Evolutionary conservation across 805 yeast genomes (phyloP), one percentile per base, ranked within the genome.

Genomic region (Pichia nakasei): DNA sequence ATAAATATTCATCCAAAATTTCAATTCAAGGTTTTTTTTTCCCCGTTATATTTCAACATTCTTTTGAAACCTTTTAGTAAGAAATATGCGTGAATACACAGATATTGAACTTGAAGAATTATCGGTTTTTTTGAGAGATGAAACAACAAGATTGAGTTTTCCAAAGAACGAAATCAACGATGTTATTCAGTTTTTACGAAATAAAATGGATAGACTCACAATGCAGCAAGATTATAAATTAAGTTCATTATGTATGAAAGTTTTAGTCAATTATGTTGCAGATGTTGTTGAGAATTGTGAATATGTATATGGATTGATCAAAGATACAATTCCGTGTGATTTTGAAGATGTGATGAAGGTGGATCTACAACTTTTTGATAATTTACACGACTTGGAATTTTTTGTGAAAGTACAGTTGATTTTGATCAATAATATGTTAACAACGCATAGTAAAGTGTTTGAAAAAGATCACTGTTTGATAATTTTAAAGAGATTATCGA

Each of bases 191-290:
- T 18, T 34, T 13, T 17, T 15, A 15, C 9, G 15, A 13, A 15
- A 6, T 15, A 29, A 29, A 17, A 9, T 29, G n/a, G n/a, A 29
- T n/a, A 22, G 12, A n/a, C 4, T 19, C 13, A 35, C 12, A 5
- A 20, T 2, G 11, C 11, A 35, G 11, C 18, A 22, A 22, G 27
- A 22, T 15, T 19, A 18, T 9, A 22, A 22, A 9, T 6, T 35
- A 8, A 22, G 37, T 35, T 35, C 37, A 35, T 24, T 36, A 27
- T 31, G 37, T 13, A 17, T 34, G 4, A 48, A 49, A 44, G 44
- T 48, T 2, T 37, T 52, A 12, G 44, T 47, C 12, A 52, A 52
- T 34, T 52, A 46, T 43, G 49, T 52, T 22, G 42, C 55, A 3
- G 55, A 52, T 26, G 40, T 44, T 3, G 24, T 27, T 1, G 49